phyloP scores from a whole-genome alignment of 164 flowering plant genomes.

The Protea cynaroides region DNA sequence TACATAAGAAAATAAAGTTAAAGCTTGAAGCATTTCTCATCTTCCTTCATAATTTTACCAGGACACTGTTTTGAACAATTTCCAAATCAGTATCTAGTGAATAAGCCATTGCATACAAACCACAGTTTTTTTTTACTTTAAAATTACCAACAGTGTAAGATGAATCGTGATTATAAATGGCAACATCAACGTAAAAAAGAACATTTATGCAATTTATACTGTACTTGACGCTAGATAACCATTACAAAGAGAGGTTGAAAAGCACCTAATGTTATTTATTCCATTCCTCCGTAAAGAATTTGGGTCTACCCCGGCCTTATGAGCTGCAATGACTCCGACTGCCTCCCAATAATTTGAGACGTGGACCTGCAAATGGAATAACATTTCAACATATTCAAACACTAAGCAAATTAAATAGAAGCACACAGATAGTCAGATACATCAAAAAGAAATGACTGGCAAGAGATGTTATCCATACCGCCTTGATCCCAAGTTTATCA shows the following conservation, averaged over 20 bases:
- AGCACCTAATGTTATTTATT: conserved; percentile 34
- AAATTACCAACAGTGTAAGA: no score
- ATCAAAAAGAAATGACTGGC: neutral
- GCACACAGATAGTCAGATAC: neutral
- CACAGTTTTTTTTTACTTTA: no score
- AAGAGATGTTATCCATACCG: conserved; percentile 32
- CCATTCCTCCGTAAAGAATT: conserved; percentile 55
- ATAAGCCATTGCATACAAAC: no score
- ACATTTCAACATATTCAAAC: neutral
- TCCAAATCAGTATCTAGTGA: no score
- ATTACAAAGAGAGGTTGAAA: conserved; percentile 20
- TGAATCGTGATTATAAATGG: no score
- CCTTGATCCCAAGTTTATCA: conserved; percentile 54
- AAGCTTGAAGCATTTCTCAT: no score
- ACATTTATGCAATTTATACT: conserved; percentile 2
- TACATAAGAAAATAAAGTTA: no score
- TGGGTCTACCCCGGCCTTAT: conserved; percentile 80
- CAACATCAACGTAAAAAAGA: neutral
- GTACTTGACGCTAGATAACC: conserved; percentile 25
- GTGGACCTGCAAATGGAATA: conserved; percentile 41
- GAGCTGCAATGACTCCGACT: conserved; percentile 76
- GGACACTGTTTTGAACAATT: no score
- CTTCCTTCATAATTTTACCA: no score
- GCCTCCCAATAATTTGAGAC: conserved; percentile 90
- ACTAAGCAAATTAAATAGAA: neutral